Evolutionary conservation across 257 asterid genomes (phyloP), one percentile per base, ranked within the genome.

Genomic region (Solanum sparsipilum): DNA sequence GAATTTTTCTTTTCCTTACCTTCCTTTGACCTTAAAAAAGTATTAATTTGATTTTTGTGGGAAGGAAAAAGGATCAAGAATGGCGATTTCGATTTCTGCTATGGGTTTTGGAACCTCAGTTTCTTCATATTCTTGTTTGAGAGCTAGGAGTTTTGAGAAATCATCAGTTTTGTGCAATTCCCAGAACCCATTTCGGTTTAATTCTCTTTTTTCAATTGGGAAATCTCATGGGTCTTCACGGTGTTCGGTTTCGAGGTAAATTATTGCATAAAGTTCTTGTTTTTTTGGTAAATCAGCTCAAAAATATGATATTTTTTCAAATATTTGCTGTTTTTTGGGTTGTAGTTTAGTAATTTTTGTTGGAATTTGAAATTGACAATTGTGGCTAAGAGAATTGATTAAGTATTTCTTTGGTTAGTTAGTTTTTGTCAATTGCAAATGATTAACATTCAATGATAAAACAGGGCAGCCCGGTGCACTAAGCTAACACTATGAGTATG

Each of bases 51-150:
- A 39, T 78, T 78, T 25, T 72, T 31, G 36, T 10, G 36, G 13
- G 56, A 70, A 70, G 73, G 20, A 79, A 74, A 60, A 56, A 73
- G 44, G 65, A 71, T 83, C 85, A 84, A 88, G 5, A 35, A 94
- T 96, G 99, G 93, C 97, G 87, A 70, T 86, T 84, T 88, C 90
- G 85, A 23, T 73, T 81, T 91, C 93, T 81, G 88, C 93, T 34
- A 65, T 89, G 92, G 48, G 65, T 83, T 90, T 91, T 48, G 90
- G 94, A 90, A 63, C 86, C 81, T 87, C 91, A 39, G 67, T 76
- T 78, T 87, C 93, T 63, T 85, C 93, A 27, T 88, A 88, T 31
- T 81, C 92, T 11, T 83, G 38, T 46, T 87, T 88, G 65, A 93
- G 88, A 87, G 60, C 89, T 4, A 92, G 68, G 46, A 89, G 87